Conservation (phyloP, 139 green algal genomes). For the Auxenochlorella protothecoides region DNA sequence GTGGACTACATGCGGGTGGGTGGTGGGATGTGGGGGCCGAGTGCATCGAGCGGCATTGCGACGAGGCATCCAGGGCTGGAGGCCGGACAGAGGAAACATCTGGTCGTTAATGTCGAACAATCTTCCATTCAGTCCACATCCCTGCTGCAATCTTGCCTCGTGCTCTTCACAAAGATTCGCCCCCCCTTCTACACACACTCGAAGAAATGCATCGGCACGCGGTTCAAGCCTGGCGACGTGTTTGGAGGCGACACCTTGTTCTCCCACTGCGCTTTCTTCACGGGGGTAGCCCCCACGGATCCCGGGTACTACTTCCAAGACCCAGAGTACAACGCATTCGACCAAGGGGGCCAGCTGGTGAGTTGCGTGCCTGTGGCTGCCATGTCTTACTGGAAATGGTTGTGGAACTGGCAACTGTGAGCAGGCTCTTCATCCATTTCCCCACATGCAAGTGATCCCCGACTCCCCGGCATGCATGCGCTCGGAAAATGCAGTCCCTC, state of each 20-base stretch:
- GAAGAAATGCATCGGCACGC: background rate
- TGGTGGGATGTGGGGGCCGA: no score
- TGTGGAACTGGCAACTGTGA: no score
- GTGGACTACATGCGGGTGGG: background rate
- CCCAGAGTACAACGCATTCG: conserved; percentile 1
- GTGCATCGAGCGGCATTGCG: no score
- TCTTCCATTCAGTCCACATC: background rate
- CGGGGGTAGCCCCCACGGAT: conserved; percentile 3
- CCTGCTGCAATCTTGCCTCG: background rate
- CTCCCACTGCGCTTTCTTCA: conserved; percentile 4
- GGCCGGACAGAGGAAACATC: background rate
- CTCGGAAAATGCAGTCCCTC: no score
- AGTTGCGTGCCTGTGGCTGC: no score
- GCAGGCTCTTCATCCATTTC: no score
- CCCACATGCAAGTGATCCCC: no score
- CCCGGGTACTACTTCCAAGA: conserved; percentile 3
- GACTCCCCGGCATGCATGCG: no score
- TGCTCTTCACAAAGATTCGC: background rate
- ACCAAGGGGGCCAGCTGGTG: conserved; percentile 5
- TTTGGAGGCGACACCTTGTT: conserved; percentile 5
- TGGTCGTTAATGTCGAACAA: background rate
- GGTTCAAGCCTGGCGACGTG: background rate
- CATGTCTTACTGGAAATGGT: no score
- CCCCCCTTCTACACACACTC: no score
- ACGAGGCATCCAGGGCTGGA: background rate